phyloP scores from a whole-genome alignment of 768 basidiomycete species.

The Boletales sp. region DNA sequence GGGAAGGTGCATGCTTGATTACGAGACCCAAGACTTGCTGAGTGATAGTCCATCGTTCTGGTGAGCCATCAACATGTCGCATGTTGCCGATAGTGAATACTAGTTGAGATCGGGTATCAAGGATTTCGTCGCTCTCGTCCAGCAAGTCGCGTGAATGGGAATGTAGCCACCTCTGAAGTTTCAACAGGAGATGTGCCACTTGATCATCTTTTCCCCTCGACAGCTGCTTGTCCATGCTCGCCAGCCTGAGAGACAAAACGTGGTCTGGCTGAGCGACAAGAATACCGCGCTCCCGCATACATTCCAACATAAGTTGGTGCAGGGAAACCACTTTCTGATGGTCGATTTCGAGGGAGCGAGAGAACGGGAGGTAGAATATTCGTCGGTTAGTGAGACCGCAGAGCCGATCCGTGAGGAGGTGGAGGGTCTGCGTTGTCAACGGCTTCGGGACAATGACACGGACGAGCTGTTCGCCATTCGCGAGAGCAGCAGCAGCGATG shows the following conservation, averaged over 20 bases:
- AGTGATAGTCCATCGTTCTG: constrained; percentile 28
- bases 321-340: constrained; percentile 12
- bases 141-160: constrained; percentile 18
- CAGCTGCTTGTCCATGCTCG: constrained; percentile 35
- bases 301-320: constrained; percentile 31
- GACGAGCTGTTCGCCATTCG: constrained; percentile 39
- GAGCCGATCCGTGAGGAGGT: constrained; percentile 38
- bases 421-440: constrained; percentile 43
- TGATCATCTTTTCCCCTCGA: not conserved
- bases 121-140: constrained; percentile 24
- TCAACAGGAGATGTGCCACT: constrained; percentile 17
- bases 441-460: constrained; percentile 48
- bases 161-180: constrained; percentile 20
- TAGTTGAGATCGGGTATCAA: constrained; percentile 31
- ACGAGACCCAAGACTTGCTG: constrained; percentile 25
- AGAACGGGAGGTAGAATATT: constrained; percentile 47
- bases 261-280: constrained; percentile 50
- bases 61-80: constrained; percentile 25
- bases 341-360: constrained; percentile 21
- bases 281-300: constrained; percentile 35
- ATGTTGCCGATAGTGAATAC: constrained; percentile 31
- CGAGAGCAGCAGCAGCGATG: constrained; percentile 36
- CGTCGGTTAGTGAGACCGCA: constrained; percentile 41
- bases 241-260: constrained; percentile 45
- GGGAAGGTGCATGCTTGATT: not conserved